Evolutionary conservation across 1,284 basidiomycete genomes (phyloP).

Genomic region (Wallemia hederae): DNA sequence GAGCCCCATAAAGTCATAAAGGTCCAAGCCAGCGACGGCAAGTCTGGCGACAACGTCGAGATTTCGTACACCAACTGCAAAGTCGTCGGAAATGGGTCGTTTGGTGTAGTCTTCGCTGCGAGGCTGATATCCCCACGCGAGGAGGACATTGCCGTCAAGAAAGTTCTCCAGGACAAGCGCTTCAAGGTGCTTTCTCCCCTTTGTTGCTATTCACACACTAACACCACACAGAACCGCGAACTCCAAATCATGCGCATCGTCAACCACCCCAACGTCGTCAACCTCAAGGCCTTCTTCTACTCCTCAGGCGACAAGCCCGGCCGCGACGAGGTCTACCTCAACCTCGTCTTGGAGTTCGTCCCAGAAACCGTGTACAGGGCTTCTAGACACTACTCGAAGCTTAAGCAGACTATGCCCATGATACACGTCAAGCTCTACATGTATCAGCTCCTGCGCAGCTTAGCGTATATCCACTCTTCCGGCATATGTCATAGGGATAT

Average conservation of each 20-base stretch:
- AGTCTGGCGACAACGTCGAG: conserved; percentile 59
- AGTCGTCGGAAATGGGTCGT: conserved; percentile 92
- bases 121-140: conserved; percentile 22
- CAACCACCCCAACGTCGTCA: conserved; percentile 89
- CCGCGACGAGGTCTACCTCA: conserved; percentile 99
- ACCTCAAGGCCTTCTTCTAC: conserved; percentile 95
- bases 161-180: conserved; percentile 96
- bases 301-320: conserved; percentile 86
- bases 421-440: conserved; percentile 95
- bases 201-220: background rate
- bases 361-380: conserved; percentile 98
- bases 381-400: conserved; percentile 91
- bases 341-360: conserved; percentile 95
- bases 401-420: conserved; percentile 99
- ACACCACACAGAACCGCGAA: conserved; percentile 58
- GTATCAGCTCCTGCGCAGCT: conserved; percentile 86
- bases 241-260: conserved; percentile 98
- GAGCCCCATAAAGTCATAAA: conserved; percentile 85
- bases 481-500: conserved; percentile 97
- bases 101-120: conserved; percentile 80
- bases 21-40: conserved; percentile 81
- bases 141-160: conserved; percentile 96
- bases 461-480: conserved; percentile 94
- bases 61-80: conserved; percentile 92
- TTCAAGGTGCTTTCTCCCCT: conserved; percentile 49